Base-by-base conservation (phyloP, 371 early-diverging fungal species). In the Mortierella sp. region DNA sequence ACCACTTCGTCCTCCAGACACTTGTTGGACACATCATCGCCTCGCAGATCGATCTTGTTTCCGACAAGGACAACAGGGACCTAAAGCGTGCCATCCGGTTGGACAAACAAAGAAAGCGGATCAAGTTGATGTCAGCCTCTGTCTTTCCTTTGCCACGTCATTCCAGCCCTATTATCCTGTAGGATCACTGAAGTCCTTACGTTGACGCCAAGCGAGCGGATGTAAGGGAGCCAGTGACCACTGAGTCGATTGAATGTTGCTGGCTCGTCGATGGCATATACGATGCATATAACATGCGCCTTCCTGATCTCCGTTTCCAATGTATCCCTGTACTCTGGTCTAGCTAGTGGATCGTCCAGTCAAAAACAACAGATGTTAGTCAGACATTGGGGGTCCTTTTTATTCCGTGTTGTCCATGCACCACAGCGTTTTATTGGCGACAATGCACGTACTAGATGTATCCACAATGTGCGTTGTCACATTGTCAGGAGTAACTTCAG, bases 401-500 rank as follows among this genome's bases (percentile, higher is more conserved):
- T 50, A 21, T 76, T 1, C 0, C 5, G 1, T 14, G 2, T 59
- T 16, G 28, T 28, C 19, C 37, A 61, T 71, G 44, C 48, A 72
- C 40, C 4, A 13, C 31, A 55, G 24, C 28, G 14, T 14, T 14
- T 14, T 6, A 0, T 50, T 34, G 3, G 43, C 10, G 31, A 59
- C 11, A 34, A 31, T 13, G 43, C 55, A 72, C 75, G 72, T 91
- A 94, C 95, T 92, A 69, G 98, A 97, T 31, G 98, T 96, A 88
- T 99, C 99, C 73, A 98, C 96, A 72, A 99, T 97, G 83, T 97
- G 96, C 43, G 98, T 98, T 26, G 97, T 98, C 34, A 97, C 97
- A 77, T 97, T 96, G 83, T 98, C 99, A 3, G 97, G 95, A 48
- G 98, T 98, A 86, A 98, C 96, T 83, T 98, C 98, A 70, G 98